phyloP scores from a whole-genome alignment of 2,329 filamentous ascomycete species.

The Pyrenochaeta sp. region DNA sequence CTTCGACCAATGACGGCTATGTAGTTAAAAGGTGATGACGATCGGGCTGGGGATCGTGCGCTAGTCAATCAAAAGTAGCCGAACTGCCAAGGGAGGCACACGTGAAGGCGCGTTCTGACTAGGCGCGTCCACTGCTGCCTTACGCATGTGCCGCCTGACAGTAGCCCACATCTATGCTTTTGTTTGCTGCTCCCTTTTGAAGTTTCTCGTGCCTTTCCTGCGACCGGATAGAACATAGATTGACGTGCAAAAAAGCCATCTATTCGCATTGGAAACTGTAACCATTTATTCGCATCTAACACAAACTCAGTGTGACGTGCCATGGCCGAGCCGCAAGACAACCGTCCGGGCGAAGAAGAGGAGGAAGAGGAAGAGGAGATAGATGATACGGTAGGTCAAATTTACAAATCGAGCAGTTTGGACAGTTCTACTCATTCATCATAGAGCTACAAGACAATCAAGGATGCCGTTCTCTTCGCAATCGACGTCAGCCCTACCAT shows the following conservation, averaged over 20 bases:
- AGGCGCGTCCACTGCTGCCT: conserved; percentile 31
- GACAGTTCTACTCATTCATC: conserved; percentile 18
- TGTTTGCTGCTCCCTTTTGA: neutral
- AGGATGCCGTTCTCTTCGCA: conserved; percentile 97
- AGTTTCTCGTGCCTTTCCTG: neutral
- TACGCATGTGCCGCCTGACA: conserved; percentile 4
- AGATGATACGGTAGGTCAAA: conserved; percentile 66
- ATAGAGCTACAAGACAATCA: conserved; percentile 84
- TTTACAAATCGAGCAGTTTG: neutral
- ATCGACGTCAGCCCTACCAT: conserved; percentile 92
- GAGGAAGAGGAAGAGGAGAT: conserved; percentile 77
- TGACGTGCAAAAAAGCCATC: neutral
- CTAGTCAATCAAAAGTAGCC: neutral
- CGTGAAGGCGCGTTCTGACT: conserved; percentile 32
- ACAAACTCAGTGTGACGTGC: neutral
- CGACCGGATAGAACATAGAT: neutral
- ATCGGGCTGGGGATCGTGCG: conserved; percentile 32
- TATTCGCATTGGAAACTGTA: too few species aligned
- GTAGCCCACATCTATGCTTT: neutral
- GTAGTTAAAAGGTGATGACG: conserved; percentile 29
- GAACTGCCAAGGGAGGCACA: conserved; percentile 11
- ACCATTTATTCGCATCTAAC: neutral
- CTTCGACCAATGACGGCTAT: conserved; percentile 35
- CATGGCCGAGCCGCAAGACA: conserved; percentile 45
- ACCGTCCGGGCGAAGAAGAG: conserved; percentile 58